A percentile compares a stretch with the other conserved stretches of the same genome.
These are phyloP conservation scores for Rhodotorula sp. DNA, from an alignment of 1,284 basidiomycete genomes.

Conservation along the genomic window DNA sequence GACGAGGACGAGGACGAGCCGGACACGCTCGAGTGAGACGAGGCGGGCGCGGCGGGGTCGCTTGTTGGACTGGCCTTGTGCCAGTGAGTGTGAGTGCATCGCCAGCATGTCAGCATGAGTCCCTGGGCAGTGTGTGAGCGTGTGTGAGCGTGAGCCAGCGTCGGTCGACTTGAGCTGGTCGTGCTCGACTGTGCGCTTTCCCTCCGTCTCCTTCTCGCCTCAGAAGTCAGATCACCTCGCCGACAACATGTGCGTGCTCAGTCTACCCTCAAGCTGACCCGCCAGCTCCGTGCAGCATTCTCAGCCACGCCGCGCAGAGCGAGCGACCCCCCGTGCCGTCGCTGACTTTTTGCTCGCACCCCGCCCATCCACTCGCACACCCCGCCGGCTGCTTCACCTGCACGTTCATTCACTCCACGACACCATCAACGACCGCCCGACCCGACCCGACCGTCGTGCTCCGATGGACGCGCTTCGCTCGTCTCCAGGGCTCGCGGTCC, in stretches of 20 bases:
- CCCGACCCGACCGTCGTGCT: no score
- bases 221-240: constrained; percentile 27
- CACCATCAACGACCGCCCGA: not conserved
- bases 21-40: constrained; percentile 12
- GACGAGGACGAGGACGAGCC: constrained; percentile 4
- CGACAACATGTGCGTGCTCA: constrained; percentile 18
- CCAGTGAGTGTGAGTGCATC: no score
- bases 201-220: constrained; percentile 21
- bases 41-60: not conserved
- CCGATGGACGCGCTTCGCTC: no score
- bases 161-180: not conserved
- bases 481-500: constrained; percentile 62
- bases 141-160: not conserved
- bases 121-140: not conserved
- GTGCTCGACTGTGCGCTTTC: not conserved
- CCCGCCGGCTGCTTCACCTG: not conserved
- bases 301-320: not conserved
- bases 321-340: not conserved
- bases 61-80: not conserved
- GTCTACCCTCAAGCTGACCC: not conserved
- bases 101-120: no score
- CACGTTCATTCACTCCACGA: not conserved
- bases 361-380: not conserved
- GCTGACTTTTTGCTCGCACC: not conserved
- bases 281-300: no score